A percentile compares a stretch with the other conserved stretches of the same genome.
phyloP scores from a whole-genome alignment of 345 rosid genomes.

The Gossypium australe region DNA sequence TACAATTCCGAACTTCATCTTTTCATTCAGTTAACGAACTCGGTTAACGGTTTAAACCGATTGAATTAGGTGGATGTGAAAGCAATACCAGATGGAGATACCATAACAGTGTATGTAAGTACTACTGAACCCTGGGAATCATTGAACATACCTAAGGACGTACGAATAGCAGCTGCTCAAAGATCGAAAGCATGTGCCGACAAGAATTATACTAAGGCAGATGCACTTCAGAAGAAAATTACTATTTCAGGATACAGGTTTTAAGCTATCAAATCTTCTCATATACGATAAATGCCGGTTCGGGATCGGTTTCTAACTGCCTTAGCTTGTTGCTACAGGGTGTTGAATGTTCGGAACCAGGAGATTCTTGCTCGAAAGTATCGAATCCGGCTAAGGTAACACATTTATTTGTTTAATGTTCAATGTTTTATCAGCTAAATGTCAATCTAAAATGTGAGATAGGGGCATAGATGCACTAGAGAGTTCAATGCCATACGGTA shows the following conservation, averaged over 20 bases:
- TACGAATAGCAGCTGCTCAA: conserved; percentile 46
- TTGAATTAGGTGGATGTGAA: conserved; percentile 65
- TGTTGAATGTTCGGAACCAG: conserved; percentile 34
- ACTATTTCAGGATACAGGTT: conserved; percentile 64
- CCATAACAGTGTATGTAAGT: conserved; percentile 64
- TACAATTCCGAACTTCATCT: not conserved
- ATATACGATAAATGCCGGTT: not conserved
- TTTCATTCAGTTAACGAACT: not conserved
- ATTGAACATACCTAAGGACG: conserved; percentile 48
- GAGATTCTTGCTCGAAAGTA: conserved; percentile 75
- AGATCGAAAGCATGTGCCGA: conserved; percentile 56
- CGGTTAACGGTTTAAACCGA: not conserved
- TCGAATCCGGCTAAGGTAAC: conserved; percentile 59
- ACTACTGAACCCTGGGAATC: conserved; percentile 51
- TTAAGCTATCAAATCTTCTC: not conserved
- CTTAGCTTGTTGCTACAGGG: conserved; percentile 24
- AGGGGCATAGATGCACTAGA: conserved; percentile 65
- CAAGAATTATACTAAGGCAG: conserved; percentile 53
- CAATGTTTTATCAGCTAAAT: not conserved
- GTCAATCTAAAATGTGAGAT: not conserved
- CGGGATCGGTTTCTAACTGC: not conserved
- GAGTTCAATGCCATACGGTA: conserved; percentile 40
- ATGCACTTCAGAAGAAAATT: conserved; percentile 61
- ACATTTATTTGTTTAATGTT: not conserved
- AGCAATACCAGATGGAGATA: conserved; percentile 80